Evolutionary conservation across 495 filamentous ascomycete genomes (phyloP).

Genomic region (Hyaloscypha hepaticicola): DNA sequence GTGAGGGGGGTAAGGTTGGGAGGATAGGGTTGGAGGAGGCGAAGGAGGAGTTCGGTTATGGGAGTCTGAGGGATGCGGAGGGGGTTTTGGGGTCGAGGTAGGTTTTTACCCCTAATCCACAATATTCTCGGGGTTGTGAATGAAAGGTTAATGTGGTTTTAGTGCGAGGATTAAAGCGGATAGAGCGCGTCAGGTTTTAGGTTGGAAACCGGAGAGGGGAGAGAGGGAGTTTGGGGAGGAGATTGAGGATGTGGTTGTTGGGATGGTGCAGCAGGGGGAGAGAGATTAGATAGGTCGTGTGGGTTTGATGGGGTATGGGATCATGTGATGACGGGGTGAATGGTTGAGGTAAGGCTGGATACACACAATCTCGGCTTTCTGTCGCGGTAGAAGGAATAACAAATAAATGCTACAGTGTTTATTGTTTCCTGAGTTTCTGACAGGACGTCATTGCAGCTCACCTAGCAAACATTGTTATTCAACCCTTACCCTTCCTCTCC

Average conservation of each 20-base stretch:
- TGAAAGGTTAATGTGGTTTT: background rate
- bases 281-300: too few species aligned
- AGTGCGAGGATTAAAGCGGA: conserved; percentile 23
- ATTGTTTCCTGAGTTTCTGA: too few species aligned
- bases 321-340: too few species aligned
- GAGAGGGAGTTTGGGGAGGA: conserved; percentile 16
- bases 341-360: too few species aligned
- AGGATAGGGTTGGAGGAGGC: conserved; percentile 13
- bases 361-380: too few species aligned
- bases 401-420: too few species aligned
- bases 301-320: too few species aligned
- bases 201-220: conserved; percentile 14
- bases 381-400: too few species aligned
- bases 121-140: background rate
- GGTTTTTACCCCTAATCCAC: background rate
- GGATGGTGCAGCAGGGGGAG: background rate
- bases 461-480: too few species aligned
- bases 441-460: too few species aligned
- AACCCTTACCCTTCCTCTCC: too few species aligned
- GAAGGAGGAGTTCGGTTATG: conserved; percentile 30
- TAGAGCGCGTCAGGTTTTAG: conserved; percentile 11
- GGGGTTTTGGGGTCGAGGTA: conserved; percentile 25
- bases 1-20: conserved; percentile 8
- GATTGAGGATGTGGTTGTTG: conserved; percentile 18
- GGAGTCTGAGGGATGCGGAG: conserved; percentile 26